Evolutionary conservation across 345 rosid genomes (phyloP), one percentile per base, ranked within the genome.

Genomic region (Cardiospermum halicacabum): DNA sequence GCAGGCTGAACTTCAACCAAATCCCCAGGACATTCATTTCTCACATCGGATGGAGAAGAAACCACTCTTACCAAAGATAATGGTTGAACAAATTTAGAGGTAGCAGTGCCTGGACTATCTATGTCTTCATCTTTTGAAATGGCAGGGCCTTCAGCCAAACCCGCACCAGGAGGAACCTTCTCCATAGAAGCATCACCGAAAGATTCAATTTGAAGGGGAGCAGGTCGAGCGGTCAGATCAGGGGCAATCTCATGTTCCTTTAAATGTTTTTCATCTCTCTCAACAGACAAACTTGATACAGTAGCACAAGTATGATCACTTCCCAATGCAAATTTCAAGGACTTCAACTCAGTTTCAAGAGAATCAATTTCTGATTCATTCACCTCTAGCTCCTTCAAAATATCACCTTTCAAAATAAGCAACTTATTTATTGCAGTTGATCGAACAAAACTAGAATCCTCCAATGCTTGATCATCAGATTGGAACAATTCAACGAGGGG

Each of bases 291-390:
- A 74, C 75, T 54, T 18, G 83, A 79, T n/a, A 71, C 61, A 5
- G 65, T 72, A 12, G 72, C 76, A 67, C 53, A 50, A 24, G 65
- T 70, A 37, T 42, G 34, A 30, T 69, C 65, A 58, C 65, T 76
- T 60, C 84, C 74, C 67, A 69, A 64, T 56, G 74, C 80, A 60
- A 63, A 78, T 73, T 73, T 73, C 75, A 89, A 70, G 3, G 63
- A 62, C 85, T 78, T 83, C 0, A 81, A 83, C 69, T 92, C 90
- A 75, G 67, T 89, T 77, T 91, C 99, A 67, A 86, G 92, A 1
- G 72, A 82, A 72, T 91, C 99, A 77, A 95, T 89, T 82, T 95
- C 94, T 32, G 86, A 78, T 65, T 95, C 99, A 0, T 89, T 86
- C 73, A 67, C 66, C 79, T 87, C 96, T 75, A 95, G 57, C 22